Conservation (phyloP, 257 asterid species). For the Lavandula angustifolia region DNA sequence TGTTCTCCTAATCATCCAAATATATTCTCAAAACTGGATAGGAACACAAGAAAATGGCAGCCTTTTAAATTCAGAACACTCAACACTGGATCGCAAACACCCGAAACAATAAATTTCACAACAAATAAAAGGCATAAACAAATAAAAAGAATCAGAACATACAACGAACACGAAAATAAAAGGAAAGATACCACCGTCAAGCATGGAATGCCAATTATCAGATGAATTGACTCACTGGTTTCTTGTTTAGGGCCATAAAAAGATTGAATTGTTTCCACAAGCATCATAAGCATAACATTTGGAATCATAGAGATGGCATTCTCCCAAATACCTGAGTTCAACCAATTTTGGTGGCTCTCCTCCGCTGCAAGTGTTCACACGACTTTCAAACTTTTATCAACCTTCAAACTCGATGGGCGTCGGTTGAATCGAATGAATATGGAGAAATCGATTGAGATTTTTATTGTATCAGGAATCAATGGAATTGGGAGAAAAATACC, state of each 20-base stretch:
- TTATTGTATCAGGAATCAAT: no score
- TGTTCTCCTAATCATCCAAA: conserved; percentile 14
- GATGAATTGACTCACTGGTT: no score
- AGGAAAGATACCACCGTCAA: conserved; percentile 2
- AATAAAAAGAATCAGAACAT: conserved; percentile 17
- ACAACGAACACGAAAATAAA: neutral
- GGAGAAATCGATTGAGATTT: no score
- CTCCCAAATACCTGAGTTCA: conserved; percentile 56
- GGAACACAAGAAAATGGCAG: conserved; percentile 8
- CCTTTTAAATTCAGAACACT: neutral
- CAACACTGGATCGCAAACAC: neutral
- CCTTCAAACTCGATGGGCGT: no score
- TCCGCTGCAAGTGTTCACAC: conserved; percentile 47
- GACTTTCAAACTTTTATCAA: no score
- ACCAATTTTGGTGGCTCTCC: conserved; percentile 58
- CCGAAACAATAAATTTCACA: neutral
- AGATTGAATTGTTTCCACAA: conserved; percentile 50
- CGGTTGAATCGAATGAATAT: no score
- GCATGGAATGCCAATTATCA: neutral
- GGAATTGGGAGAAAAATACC: no score
- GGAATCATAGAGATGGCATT: conserved; percentile 45
- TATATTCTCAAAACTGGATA: neutral
- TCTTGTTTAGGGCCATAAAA: conserved; percentile 44
- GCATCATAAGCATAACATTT: conserved; percentile 39
- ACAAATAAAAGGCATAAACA: neutral